These are phyloP conservation scores for Leishmania tropica DNA, from an alignment of 208 protist species.

Conservation along the genomic window DNA sequence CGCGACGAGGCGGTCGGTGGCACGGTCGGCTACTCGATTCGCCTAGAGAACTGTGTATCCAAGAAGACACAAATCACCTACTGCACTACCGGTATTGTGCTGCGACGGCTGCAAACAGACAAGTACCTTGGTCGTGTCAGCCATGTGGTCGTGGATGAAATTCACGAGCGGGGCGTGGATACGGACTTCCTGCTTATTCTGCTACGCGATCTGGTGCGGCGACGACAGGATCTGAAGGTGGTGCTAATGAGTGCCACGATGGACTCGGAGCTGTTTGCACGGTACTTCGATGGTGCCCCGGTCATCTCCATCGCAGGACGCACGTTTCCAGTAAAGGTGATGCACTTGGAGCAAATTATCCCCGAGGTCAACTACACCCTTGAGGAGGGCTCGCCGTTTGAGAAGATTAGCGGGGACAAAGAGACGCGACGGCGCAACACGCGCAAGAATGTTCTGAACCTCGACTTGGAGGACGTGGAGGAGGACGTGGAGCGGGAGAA, in stretches of 20 bases:
- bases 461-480: slow-evolving; percentile 71
- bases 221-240: slow-evolving; percentile 82
- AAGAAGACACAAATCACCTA: slow-evolving; percentile 90
- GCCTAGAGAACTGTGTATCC: slow-evolving; percentile 91
- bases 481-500: slow-evolving; percentile 52
- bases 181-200: slow-evolving; percentile 95
- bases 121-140: slow-evolving; percentile 87
- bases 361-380: slow-evolving; percentile 76
- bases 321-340: slow-evolving; percentile 94
- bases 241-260: slow-evolving; percentile 97
- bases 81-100: slow-evolving; percentile 95
- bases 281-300: slow-evolving; percentile 92
- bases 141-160: slow-evolving; percentile 96
- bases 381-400: slow-evolving; percentile 85
- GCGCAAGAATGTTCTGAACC: slow-evolving; percentile 57
- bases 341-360: slow-evolving; percentile 95
- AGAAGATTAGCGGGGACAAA: slow-evolving; percentile 47
- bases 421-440: slow-evolving; percentile 67
- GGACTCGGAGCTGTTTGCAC: slow-evolving; percentile 93
- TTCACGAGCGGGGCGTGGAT: slow-evolving; percentile 97
- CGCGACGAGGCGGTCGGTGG: slow-evolving; percentile 89
- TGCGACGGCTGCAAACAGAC: slow-evolving; percentile 89
- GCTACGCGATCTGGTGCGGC: slow-evolving; percentile 83
- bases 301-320: slow-evolving; percentile 93
- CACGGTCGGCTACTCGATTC: slow-evolving; percentile 93